A percentile compares a stretch with the other conserved stretches of the same genome.
Conservation (phyloP, 352 stramenopile species). For the Aphanomyces invadans region DNA sequence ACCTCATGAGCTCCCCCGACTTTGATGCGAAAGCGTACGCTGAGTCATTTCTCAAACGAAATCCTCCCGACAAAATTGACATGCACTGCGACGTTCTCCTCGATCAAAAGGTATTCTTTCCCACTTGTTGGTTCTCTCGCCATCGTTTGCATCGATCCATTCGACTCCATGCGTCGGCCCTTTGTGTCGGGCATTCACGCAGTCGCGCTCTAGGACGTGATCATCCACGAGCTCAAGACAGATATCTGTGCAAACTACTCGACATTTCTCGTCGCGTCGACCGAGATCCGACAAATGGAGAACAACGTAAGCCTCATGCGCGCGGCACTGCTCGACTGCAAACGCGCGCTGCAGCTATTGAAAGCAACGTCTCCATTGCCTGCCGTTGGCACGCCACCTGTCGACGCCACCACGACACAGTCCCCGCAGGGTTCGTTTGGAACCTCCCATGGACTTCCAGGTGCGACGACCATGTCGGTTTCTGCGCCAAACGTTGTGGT, state of each 20-base stretch:
- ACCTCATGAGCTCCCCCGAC: constrained; percentile 57
- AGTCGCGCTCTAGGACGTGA: constrained; percentile 58
- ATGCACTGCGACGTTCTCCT: constrained; percentile 65
- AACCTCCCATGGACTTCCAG: no score
- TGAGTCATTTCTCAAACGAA: constrained; percentile 67
- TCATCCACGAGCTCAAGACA: constrained; percentile 75
- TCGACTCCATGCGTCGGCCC: no score
- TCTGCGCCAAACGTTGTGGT: no score
- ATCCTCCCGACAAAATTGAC: constrained; percentile 67
- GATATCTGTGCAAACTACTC: constrained; percentile 78
- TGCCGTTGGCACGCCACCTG: constrained; percentile 17
- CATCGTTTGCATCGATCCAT: no score
- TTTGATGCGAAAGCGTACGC: constrained; percentile 72
- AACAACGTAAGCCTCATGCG: constrained; percentile 79
- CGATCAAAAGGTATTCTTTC: constrained; percentile 58
- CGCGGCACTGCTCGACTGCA: constrained; percentile 62
- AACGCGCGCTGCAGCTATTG: constrained; percentile 51
- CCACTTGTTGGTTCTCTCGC: no score
- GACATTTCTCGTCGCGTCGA: constrained; percentile 61
- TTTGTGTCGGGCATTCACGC: no score
- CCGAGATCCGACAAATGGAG: constrained; percentile 78
- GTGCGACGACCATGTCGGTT: no score
- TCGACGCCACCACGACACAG: background rate
- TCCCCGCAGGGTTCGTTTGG: no score
- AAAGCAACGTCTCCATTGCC: constrained; percentile 38